Evolutionary conservation across 2,329 filamentous ascomycete species (phyloP).

Genomic region (Xylaria sp.): DNA sequence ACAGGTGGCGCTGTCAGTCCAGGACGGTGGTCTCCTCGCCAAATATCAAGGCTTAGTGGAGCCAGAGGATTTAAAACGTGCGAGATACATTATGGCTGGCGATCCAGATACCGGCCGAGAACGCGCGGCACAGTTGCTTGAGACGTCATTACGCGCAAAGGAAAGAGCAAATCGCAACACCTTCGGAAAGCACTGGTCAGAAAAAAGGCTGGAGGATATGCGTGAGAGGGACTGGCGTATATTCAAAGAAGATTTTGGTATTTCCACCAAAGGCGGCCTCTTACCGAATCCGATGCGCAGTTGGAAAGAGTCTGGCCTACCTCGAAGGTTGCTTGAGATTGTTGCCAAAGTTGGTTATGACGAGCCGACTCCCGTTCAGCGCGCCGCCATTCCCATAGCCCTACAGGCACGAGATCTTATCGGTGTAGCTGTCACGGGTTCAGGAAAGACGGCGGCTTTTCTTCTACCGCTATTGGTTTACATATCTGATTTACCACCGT

Average conservation of each 20-base stretch:
- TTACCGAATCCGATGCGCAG: conserved; percentile 96
- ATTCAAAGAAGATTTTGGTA: conserved; percentile 99
- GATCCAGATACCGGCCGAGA: conserved; percentile 78
- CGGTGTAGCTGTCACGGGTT: conserved; percentile 96
- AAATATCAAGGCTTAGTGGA: conserved; percentile 62
- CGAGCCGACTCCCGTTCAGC: conserved; percentile 89
- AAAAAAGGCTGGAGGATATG: conserved; percentile 93
- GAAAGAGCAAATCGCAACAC: conserved; percentile 76
- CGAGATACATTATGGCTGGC: conserved; percentile 73
- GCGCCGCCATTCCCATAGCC: conserved; percentile 94
- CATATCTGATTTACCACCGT: conserved; percentile 85
- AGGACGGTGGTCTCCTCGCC: conserved; percentile 48
- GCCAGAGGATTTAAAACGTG: conserved; percentile 60
- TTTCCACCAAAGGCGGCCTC: conserved; percentile 87
- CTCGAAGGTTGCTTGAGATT: conserved; percentile 77
- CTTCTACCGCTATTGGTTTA: conserved; percentile 90
- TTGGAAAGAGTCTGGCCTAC: conserved; percentile 86
- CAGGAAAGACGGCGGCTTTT: conserved; percentile 97
- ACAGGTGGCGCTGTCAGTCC: conserved; percentile 70
- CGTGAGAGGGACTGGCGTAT: conserved; percentile 98
- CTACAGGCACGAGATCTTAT: conserved; percentile 94
- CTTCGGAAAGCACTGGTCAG: conserved; percentile 92
- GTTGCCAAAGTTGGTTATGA: conserved; percentile 86
- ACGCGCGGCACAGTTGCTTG: conserved; percentile 79
- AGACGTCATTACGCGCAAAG: conserved; percentile 80